Evolutionary conservation across 2,329 filamentous ascomycete genomes (phyloP).

Genomic region (Aspergillus niger): DNA sequence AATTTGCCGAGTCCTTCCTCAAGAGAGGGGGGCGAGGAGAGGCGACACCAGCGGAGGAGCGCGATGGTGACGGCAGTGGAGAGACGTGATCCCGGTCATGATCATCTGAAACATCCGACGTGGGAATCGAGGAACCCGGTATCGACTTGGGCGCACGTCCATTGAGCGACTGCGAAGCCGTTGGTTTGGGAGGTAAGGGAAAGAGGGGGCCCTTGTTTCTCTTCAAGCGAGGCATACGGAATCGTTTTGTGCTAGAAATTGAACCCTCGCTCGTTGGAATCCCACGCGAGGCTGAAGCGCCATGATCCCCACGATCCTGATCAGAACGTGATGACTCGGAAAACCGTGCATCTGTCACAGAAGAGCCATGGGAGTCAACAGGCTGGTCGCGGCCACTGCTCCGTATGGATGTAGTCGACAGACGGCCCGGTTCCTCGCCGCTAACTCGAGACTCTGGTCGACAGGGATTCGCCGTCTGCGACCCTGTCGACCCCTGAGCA

Average conservation of each 20-base stretch:
- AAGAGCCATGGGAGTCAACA: slow-evolving; percentile 63
- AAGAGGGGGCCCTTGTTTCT: slow-evolving; percentile 79
- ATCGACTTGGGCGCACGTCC: slow-evolving; percentile 23
- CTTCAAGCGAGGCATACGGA: slow-evolving; percentile 75
- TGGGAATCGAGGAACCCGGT: slow-evolving; percentile 24
- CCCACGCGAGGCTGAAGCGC: slow-evolving; percentile 60
- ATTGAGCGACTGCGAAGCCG: slow-evolving; percentile 15
- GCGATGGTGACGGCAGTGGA: slow-evolving; percentile 51
- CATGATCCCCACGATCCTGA: slow-evolving; percentile 71
- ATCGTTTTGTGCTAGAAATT: slow-evolving; percentile 70
- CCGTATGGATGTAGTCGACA: slow-evolving; percentile 50
- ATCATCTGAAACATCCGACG: slow-evolving; percentile 29
- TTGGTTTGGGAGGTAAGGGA: slow-evolving; percentile 77
- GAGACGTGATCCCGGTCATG: slow-evolving; percentile 38
- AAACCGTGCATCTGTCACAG: slow-evolving; percentile 64
- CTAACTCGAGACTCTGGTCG: slow-evolving; percentile 52
- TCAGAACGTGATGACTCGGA: slow-evolving; percentile 92
- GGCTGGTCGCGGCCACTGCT: slow-evolving; percentile 60
- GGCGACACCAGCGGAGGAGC: slow-evolving; percentile 54
- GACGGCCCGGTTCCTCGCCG: slow-evolving; percentile 62
- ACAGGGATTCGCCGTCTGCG: slow-evolving; percentile 31
- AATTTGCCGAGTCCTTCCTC: slow-evolving; percentile 63
- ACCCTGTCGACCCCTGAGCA: slow-evolving; percentile 30
- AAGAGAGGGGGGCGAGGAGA: slow-evolving; percentile 53
- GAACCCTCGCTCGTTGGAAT: slow-evolving; percentile 65